Conservation (phyloP, 306 rosid genomes). For the Morella rubra region DNA sequence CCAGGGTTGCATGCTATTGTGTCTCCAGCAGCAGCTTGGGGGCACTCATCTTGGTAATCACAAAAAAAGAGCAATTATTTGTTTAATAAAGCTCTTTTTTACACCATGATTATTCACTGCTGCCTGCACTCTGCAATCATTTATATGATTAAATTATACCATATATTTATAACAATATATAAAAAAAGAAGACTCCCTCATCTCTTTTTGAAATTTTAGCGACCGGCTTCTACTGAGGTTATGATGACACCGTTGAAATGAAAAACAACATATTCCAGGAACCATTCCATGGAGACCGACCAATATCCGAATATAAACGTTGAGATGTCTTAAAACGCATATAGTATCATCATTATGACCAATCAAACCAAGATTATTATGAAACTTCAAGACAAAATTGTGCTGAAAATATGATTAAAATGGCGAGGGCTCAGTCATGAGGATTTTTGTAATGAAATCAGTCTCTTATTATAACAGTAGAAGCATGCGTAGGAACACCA, state of each 20-base stretch:
- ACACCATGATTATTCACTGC: not conserved
- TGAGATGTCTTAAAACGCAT: too few relatives aligned
- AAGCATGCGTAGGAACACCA: too few relatives aligned
- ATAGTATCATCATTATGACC: too few relatives aligned
- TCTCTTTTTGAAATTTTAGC: not conserved
- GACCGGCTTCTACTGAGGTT: not conserved
- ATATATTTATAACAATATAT: not conserved
- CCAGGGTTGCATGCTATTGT: constrained; percentile 51
- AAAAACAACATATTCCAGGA: not conserved
- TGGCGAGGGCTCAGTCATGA: too few relatives aligned
- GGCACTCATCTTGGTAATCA: constrained; percentile 23
- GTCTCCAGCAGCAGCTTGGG: not conserved
- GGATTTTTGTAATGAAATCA: too few relatives aligned
- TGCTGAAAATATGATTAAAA: too few relatives aligned
- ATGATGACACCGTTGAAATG: not conserved
- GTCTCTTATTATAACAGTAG: too few relatives aligned
- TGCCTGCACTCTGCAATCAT: constrained; percentile 8
- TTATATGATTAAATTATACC: constrained; percentile 9
- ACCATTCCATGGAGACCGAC: not conserved
- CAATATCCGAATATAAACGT: too few relatives aligned
- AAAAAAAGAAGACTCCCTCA: not conserved
- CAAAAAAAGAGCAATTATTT: constrained; percentile 30
- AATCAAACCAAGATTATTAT: too few relatives aligned
- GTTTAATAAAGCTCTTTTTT: constrained; percentile 8
- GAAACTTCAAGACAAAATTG: too few relatives aligned